Evolutionary conservation across 1,284 basidiomycete genomes (phyloP), one percentile per base, ranked within the genome.

Genomic region (Cutaneotrichosporon arboriforme): DNA sequence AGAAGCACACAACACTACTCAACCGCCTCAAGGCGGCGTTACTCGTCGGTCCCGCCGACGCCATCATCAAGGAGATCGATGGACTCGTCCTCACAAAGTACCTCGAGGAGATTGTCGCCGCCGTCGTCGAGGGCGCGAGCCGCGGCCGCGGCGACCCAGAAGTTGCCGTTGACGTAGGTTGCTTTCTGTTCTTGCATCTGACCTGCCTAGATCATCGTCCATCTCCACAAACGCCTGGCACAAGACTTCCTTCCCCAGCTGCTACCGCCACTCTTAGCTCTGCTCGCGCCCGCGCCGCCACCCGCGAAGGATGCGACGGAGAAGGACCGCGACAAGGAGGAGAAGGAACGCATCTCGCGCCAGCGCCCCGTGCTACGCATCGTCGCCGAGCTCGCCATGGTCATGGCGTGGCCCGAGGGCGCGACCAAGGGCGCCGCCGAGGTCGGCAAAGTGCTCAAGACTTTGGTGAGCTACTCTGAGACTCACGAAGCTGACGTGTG

Each of bases 61-160:
- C 87, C 64, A 83, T 96, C 55, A 77, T 93, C 66, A 94, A 93
- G 74, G 96, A 99, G 67, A 84, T 96, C 58, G 85, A 89, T 56
- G 81, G 84, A 0, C 81, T 99, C 43, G 86, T 90, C 4, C 79
- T 99, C 45, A 90, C 91, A 76, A 98, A 97, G 74, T 97, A 99
- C 70, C 80, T 94, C 49, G 93, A 97, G 65, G 96, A 99, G 76
- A 86, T 97, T 57, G 86, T 88, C 1, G 84, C 85, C 12, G 92
- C 91, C 2, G 79, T 86, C 0, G 77, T 89, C 0, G 96, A 99
- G 68, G 94, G 96, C 1, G 80, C 94, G 37, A 74, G 76, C 10
- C 83, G 86, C 58, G 93, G 91, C 72, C 92, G 68, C 86, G 78
- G 88, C 81, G 75, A 98, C 69, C 81, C 91, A 21, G 88, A 90